Conservation (phyloP, 768 basidiomycete species). For the Trametes villosa region DNA sequence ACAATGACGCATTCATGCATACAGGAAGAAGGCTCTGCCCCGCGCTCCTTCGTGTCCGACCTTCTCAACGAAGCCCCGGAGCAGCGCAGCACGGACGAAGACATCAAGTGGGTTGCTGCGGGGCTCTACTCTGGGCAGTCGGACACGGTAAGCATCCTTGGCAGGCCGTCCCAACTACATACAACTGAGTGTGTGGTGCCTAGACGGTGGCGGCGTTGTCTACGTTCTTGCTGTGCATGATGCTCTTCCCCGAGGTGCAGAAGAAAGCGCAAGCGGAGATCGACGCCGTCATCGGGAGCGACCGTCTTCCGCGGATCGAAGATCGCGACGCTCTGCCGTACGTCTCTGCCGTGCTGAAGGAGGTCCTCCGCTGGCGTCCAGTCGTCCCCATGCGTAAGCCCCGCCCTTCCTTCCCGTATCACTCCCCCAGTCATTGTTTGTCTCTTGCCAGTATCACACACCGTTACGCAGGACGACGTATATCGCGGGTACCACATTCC, state of each 20-base stretch:
- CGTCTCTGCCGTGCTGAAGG: slow-evolving; percentile 19
- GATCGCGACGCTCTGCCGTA: slow-evolving; percentile 18
- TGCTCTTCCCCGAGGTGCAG: slow-evolving; percentile 38
- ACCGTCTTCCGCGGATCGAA: slow-evolving; percentile 7
- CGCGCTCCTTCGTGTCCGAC: not conserved
- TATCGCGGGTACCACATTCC: slow-evolving; percentile 21
- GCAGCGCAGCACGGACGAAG: slow-evolving; percentile 5
- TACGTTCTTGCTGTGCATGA: slow-evolving; percentile 31
- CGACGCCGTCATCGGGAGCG: slow-evolving; percentile 36
- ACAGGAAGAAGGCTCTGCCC: slow-evolving; percentile 1
- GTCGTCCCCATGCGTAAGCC: not conserved
- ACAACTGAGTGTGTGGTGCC: not conserved
- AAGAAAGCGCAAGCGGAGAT: slow-evolving; percentile 36
- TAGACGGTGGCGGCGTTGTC: not conserved
- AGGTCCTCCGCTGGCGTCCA: slow-evolving; percentile 12
- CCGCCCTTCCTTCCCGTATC: not conserved
- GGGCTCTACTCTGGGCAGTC: slow-evolving; percentile 15
- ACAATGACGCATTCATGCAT: not conserved
- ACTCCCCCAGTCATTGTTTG: not conserved
- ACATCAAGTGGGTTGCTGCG: slow-evolving; percentile 10
- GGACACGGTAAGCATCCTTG: slow-evolving; percentile 10
- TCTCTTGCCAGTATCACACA: not conserved
- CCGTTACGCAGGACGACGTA: slow-evolving; percentile 6
- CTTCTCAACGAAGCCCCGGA: not conserved
- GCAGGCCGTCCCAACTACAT: too few relatives aligned